Conservation (phyloP, 805 yeast genomes). For the Cyberlindnera japonica region DNA sequence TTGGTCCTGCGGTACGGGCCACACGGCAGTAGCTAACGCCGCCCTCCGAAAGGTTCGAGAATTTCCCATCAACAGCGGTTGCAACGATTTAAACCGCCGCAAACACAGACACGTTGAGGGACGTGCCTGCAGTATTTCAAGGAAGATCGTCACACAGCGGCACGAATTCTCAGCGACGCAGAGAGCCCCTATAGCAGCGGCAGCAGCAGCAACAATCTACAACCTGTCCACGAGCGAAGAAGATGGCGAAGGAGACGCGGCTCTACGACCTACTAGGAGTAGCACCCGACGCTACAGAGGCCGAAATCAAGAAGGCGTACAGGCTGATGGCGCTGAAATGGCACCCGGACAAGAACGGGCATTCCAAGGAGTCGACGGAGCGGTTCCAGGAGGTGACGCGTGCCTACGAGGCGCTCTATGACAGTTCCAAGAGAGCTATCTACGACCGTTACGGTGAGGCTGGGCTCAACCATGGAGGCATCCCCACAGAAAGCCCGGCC, state of each 20-base stretch:
- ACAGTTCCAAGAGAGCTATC: slow-evolving; percentile 75
- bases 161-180: neutral
- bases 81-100: no score
- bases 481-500: slow-evolving; percentile 24
- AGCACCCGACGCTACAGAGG: slow-evolving; percentile 40
- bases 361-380: slow-evolving; percentile 83
- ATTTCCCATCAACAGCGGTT: no score
- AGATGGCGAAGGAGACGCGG: slow-evolving; percentile 68
- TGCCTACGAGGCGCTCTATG: slow-evolving; percentile 83
- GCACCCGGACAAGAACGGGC: slow-evolving; percentile 80
- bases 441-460: slow-evolving; percentile 91
- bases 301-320: slow-evolving; percentile 53
- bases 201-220: neutral
- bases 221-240: neutral
- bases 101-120: no score
- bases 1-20: slow-evolving; percentile 1
- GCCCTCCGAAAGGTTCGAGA: no score
- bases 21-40: neutral
- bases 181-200: neutral
- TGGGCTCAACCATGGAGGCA: slow-evolving; percentile 68
- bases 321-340: slow-evolving; percentile 60
- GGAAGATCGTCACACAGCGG: neutral
- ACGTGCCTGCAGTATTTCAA: no score
- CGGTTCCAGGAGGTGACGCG: slow-evolving; percentile 84
- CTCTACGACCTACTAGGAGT: slow-evolving; percentile 62